phyloP scores from a whole-genome alignment of 169 alveolate species.

The Plasmodium vivax region DNA sequence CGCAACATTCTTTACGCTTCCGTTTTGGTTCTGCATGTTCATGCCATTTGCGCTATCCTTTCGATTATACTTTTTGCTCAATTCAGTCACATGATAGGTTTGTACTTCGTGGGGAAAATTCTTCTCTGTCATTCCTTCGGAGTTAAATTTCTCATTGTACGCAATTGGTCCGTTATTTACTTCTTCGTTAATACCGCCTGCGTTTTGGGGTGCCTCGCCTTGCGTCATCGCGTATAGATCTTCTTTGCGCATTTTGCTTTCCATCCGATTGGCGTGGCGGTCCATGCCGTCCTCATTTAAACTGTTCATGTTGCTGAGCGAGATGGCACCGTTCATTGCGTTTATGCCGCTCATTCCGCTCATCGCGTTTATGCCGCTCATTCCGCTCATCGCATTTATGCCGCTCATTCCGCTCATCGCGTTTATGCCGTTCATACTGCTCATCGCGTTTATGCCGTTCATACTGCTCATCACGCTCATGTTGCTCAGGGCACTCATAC shows the following conservation, averaged over 20 bases:
- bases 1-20: neutral
- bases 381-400: neutral
- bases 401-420: neutral
- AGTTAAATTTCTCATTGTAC: slow-evolving; percentile 5
- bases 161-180: neutral
- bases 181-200: neutral
- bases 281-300: neutral
- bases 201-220: neutral
- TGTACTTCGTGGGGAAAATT: neutral
- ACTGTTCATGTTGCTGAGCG: neutral
- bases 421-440: too few relatives aligned
- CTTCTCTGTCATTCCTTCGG: neutral
- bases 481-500: neutral
- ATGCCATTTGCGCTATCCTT: neutral
- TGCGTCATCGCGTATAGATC: neutral
- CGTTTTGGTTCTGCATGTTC: neutral
- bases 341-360: neutral
- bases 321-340: neutral
- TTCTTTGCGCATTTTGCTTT: slow-evolving; percentile 2
- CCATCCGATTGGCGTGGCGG: slow-evolving; percentile 1
- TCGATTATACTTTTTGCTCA: neutral
- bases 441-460: neutral
- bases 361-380: neutral
- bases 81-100: neutral
- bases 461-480: neutral